Percentiles rank a stretch among this genome's conserved stretches.
phyloP scores from a whole-genome alignment of 148 eudicot genomes.

The Cornus florida region DNA sequence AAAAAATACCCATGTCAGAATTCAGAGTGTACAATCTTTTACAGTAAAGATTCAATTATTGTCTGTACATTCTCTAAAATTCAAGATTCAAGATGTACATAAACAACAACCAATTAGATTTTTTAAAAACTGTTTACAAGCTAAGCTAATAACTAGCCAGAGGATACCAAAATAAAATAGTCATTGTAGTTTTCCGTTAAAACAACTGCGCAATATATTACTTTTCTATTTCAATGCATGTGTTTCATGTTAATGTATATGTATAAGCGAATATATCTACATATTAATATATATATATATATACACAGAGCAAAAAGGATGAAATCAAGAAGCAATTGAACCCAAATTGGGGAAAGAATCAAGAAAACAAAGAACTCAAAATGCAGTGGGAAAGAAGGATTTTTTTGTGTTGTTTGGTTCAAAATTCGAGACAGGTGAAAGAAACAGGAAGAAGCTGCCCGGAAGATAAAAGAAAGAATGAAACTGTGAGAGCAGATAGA shows the following conservation, averaged over 20 bases:
- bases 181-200: neutral
- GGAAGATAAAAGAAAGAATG: too few species aligned
- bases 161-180: neutral
- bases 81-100: neutral
- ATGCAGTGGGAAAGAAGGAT: neutral
- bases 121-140: too few species aligned
- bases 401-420: too few species aligned
- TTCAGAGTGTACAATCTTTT: neutral
- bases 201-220: too few species aligned
- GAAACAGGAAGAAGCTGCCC: too few species aligned
- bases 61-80: neutral
- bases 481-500: too few species aligned
- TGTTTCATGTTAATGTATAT: too few species aligned
- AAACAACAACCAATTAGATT: too few species aligned
- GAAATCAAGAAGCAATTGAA: neutral
- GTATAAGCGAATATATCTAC: too few species aligned
- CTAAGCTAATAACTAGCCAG: too few species aligned
- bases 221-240: too few species aligned
- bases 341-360: constrained; percentile 6
- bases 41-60: neutral
- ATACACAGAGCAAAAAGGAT: neutral
- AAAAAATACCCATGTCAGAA: constrained; percentile 9
- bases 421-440: too few species aligned
- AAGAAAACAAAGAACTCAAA: neutral
- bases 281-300: neutral